phyloP scores from a whole-genome alignment of 352 stramenopile species.

The Globisporangium middletonii region DNA sequence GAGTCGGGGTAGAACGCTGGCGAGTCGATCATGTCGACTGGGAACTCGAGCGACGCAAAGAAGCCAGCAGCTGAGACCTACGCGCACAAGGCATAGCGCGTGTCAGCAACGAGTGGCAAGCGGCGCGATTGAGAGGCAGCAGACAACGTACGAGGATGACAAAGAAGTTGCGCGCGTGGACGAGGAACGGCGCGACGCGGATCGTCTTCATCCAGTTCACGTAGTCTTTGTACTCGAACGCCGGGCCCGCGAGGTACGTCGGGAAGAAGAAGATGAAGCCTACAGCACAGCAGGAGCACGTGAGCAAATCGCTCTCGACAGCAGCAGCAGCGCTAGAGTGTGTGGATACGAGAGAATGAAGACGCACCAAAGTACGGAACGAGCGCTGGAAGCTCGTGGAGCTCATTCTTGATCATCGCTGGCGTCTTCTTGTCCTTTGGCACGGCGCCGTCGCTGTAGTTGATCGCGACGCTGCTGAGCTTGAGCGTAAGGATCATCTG shows the following conservation, averaged over 20 bases:
- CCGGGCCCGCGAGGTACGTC: constrained; percentile 77
- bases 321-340: neutral
- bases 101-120: neutral
- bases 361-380: constrained; percentile 67
- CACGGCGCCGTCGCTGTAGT: constrained; percentile 73
- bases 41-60: constrained; percentile 65
- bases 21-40: constrained; percentile 77
- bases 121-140: too few relatives aligned
- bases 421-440: constrained; percentile 72
- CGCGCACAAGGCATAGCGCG: neutral
- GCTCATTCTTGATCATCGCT: constrained; percentile 68
- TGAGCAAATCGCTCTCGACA: neutral
- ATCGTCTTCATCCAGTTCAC: constrained; percentile 73
- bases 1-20: constrained; percentile 62
- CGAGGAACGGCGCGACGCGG: constrained; percentile 48
- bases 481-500: constrained; percentile 87
- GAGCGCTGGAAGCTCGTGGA: constrained; percentile 48
- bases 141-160: constrained; percentile 48
- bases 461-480: constrained; percentile 70
- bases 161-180: constrained; percentile 73
- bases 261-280: constrained; percentile 87
- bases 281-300: constrained; percentile 9
- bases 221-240: constrained; percentile 86
- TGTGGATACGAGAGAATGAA: too few relatives aligned
- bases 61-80: constrained; percentile 68